Evolutionary conservation across 2,329 filamentous ascomycete species (phyloP).

Genomic region (Allantophomopsis lycopodina): DNA sequence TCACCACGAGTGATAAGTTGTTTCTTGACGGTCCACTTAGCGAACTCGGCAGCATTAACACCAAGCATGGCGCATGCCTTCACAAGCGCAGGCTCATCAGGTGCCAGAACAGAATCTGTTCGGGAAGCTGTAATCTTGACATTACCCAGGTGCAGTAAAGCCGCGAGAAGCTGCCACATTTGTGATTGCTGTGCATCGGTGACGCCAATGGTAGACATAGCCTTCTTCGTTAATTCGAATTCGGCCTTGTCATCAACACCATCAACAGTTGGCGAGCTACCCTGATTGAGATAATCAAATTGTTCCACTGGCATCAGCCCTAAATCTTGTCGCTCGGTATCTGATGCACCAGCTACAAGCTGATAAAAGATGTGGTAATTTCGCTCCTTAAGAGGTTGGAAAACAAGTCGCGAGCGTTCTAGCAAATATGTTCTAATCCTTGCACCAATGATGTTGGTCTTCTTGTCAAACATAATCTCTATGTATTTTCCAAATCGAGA

Average conservation of each 20-base stretch:
- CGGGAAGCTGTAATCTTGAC: slow-evolving; percentile 88
- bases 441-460: slow-evolving; percentile 92
- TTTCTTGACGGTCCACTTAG: slow-evolving; percentile 99
- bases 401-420: slow-evolving; percentile 89
- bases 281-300: slow-evolving; percentile 94
- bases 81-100: slow-evolving; percentile 69
- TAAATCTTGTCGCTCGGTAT: slow-evolving; percentile 68
- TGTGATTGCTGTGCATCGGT: slow-evolving; percentile 57
- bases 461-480: slow-evolving; percentile 96
- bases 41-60: slow-evolving; percentile 74
- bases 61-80: slow-evolving; percentile 77
- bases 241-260: slow-evolving; percentile 93
- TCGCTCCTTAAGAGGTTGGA: slow-evolving; percentile 91
- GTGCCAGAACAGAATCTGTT: slow-evolving; percentile 71
- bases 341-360: slow-evolving; percentile 80
- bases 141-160: slow-evolving; percentile 87
- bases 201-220: slow-evolving; percentile 80
- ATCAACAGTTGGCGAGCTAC: slow-evolving; percentile 79
- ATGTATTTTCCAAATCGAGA: slow-evolving; percentile 99
- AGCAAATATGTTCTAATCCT: slow-evolving; percentile 94
- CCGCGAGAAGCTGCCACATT: slow-evolving; percentile 84
- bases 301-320: slow-evolving; percentile 72
- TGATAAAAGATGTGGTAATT: slow-evolving; percentile 99
- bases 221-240: slow-evolving; percentile 77
- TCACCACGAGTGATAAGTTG: slow-evolving; percentile 92